A percentile compares a stretch with the other conserved stretches of the same genome.
Evolutionary conservation across 441 rosid species (phyloP).

Genomic region (Melastoma candidum): DNA sequence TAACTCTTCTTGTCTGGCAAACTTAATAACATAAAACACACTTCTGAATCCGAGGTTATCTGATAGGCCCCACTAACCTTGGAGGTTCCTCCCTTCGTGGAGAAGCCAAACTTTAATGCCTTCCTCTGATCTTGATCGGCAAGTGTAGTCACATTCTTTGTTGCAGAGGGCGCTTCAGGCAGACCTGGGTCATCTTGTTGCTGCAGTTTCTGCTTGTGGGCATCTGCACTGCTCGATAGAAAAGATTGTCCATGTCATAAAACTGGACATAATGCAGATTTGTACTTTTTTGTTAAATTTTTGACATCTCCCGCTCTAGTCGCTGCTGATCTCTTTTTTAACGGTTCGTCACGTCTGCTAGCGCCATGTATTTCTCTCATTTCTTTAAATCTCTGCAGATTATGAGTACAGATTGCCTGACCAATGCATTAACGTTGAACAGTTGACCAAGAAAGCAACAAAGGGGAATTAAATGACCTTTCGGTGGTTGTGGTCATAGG

Average conservation of each 20-base stretch:
- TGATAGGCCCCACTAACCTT: slow-evolving; percentile 36
- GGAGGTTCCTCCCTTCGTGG: slow-evolving; percentile 47
- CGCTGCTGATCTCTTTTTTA: slow-evolving; percentile 84
- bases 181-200: slow-evolving; percentile 41
- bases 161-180: slow-evolving; percentile 20
- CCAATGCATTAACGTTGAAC: neutral
- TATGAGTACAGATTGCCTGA: no score
- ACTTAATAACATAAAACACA: no score
- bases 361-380: slow-evolving; percentile 88
- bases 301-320: slow-evolving; percentile 84
- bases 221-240: slow-evolving; percentile 54
- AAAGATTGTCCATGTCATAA: neutral
- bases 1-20: neutral
- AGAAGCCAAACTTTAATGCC: slow-evolving; percentile 74
- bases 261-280: neutral
- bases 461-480: slow-evolving; percentile 36
- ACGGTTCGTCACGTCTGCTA: slow-evolving; percentile 75
- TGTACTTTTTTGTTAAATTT: slow-evolving; percentile 23
- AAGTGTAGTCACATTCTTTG: slow-evolving; percentile 34
- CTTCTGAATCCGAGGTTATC: neutral
- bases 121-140: slow-evolving; percentile 74
- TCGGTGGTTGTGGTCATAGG: slow-evolving; percentile 95
- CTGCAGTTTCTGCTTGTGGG: slow-evolving; percentile 54
- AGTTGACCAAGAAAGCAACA: neutral
- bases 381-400: slow-evolving; percentile 81